These are phyloP conservation scores for Boletus semigastroideus DNA, from an alignment of 1,284 basidiomycete species.

Conservation along the genomic window DNA sequence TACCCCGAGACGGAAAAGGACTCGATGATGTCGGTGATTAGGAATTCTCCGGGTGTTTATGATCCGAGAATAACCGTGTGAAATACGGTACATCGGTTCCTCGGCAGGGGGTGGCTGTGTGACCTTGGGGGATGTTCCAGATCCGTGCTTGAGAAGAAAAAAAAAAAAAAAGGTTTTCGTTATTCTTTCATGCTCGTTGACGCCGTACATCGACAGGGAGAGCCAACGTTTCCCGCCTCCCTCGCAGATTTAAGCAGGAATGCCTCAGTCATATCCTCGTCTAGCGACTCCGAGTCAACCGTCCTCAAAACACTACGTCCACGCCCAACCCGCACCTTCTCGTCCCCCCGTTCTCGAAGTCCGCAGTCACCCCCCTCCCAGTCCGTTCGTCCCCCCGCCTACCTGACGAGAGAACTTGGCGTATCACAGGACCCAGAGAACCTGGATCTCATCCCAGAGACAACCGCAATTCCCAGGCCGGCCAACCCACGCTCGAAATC, in stretches of 20 bases:
- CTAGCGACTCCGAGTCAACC: slow-evolving; percentile 58
- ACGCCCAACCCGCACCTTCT: slow-evolving; percentile 64
- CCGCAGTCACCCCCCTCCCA: slow-evolving; percentile 50
- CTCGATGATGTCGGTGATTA: no score
- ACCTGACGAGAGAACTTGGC: slow-evolving; percentile 60
- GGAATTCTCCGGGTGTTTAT: no score
- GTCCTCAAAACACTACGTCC: slow-evolving; percentile 47
- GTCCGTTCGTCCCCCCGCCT: slow-evolving; percentile 47
- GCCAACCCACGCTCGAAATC: slow-evolving; percentile 33
- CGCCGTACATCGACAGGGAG: not conserved
- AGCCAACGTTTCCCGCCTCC: slow-evolving; percentile 36
- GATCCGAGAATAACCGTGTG: slow-evolving; percentile 4
- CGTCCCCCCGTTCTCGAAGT: slow-evolving; percentile 60
- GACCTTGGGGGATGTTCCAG: slow-evolving; percentile 16
- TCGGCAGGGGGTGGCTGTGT: slow-evolving; percentile 29
- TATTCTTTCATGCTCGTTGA: not conserved
- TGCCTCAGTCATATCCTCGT: slow-evolving; percentile 71
- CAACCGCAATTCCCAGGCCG: slow-evolving; percentile 2
- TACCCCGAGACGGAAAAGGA: slow-evolving; percentile 1
- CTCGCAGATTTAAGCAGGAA: slow-evolving; percentile 71
- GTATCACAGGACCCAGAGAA: slow-evolving; percentile 35
- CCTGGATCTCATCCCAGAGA: slow-evolving; percentile 15
- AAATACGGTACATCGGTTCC: slow-evolving; percentile 1
- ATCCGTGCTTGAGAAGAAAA: slow-evolving; percentile 16
- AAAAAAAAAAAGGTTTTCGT: not conserved